Percentiles rank a stretch among this genome's conserved stretches.
phyloP scores from a whole-genome alignment of 345 rosid species.

The Pseudoturritis turrita region DNA sequence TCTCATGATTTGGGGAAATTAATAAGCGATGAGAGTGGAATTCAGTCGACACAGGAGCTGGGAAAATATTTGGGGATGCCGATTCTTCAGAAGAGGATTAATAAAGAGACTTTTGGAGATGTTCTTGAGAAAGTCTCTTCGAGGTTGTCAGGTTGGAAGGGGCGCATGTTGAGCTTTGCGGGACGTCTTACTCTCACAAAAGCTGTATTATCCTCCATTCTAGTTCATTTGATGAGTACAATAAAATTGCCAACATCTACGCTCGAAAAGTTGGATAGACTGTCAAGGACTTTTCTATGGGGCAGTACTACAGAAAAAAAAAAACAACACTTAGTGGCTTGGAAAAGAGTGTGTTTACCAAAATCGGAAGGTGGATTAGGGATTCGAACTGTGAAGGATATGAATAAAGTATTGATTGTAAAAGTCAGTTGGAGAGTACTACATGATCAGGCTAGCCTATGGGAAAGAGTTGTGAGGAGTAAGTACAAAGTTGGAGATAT shows the following conservation, averaged over 20 bases:
- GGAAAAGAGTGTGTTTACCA: not conserved
- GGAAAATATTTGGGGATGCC: not conserved
- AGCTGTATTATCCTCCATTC: not conserved
- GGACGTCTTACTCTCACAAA: not conserved
- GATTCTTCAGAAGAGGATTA: not conserved
- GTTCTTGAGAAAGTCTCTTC: not conserved
- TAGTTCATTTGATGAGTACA: not conserved
- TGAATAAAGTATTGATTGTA: not conserved
- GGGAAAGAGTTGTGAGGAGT: not conserved
- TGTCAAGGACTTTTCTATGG: not conserved
- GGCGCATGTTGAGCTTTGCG: not conserved
- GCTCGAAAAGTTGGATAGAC: too few relatives aligned
- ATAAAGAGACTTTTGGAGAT: not conserved
- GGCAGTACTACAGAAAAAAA: not conserved
- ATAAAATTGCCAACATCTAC: not conserved
- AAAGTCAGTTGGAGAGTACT: not conserved
- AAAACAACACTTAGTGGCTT: not conserved
- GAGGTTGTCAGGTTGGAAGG: not conserved
- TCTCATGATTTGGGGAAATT: too few relatives aligned
- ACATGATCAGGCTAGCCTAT: not conserved
- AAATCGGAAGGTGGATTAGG: not conserved
- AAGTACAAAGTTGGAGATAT: not conserved
- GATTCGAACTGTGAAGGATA: too few relatives aligned
- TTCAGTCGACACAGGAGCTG: fast-evolving
- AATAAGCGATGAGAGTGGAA: not conserved